Conservation (phyloP, 208 protist species). For the Trypanosoma avium region DNA sequence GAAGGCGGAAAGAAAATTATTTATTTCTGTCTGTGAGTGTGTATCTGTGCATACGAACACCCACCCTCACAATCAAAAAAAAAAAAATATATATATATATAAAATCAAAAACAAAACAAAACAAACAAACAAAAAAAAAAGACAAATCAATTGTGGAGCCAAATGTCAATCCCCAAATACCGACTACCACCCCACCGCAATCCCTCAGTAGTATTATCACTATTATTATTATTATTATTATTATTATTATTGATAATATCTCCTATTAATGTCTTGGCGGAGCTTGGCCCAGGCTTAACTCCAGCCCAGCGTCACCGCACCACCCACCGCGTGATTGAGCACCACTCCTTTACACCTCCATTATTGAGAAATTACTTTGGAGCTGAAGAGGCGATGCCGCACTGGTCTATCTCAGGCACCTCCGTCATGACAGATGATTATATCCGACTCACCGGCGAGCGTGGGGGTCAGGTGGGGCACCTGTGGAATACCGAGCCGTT, state of each 20-base stretch:
- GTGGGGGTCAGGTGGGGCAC: slow-evolving; percentile 42
- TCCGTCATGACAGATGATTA: slow-evolving; percentile 85
- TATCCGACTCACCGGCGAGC: slow-evolving; percentile 77
- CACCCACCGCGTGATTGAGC: slow-evolving; percentile 44
- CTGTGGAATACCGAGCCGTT: slow-evolving; percentile 82
- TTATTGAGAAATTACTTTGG: slow-evolving; percentile 73
- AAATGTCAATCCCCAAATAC: too few species aligned
- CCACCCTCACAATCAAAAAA: too few species aligned
- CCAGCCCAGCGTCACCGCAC: slow-evolving; percentile 47
- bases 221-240: not conserved
- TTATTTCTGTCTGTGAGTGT: too few species aligned
- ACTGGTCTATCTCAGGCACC: slow-evolving; percentile 71
- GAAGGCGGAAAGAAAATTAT: not conserved
- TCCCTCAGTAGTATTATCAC: too few species aligned
- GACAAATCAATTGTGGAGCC: too few species aligned
- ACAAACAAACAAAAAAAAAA: not conserved
- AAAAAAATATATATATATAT: too few species aligned
- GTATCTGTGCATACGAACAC: too few species aligned
- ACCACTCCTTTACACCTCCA: slow-evolving; percentile 79
- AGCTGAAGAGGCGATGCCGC: slow-evolving; percentile 66
- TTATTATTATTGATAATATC: not conserved
- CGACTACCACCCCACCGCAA: too few species aligned
- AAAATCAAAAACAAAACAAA: too few species aligned
- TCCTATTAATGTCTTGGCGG: not conserved
- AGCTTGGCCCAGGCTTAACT: slow-evolving; percentile 18